Evolutionary conservation across 805 yeast species (phyloP).

Genomic region (Metschnikowia bowlesiae): DNA sequence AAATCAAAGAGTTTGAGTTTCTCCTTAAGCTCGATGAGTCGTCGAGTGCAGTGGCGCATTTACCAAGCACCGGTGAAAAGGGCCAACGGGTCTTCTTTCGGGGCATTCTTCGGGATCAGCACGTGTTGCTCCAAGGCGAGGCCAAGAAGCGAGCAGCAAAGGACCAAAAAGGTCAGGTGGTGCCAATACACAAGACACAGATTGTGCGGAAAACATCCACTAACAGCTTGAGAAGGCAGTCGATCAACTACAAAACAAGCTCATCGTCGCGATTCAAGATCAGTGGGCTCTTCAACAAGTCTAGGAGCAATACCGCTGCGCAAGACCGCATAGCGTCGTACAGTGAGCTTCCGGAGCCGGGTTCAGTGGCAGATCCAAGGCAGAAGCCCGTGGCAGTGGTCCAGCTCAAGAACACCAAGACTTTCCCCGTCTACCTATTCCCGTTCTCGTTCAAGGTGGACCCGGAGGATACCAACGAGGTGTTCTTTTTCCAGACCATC

Average conservation of each 20-base stretch:
- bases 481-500: conserved; percentile 63
- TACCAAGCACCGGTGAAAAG: conserved; percentile 31
- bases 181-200: conserved; percentile 5
- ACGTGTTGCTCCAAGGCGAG: conserved; percentile 20
- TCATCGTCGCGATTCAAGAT: conserved; percentile 44
- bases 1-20: conserved; percentile 47
- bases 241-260: conserved; percentile 35
- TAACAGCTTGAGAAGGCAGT: conserved; percentile 33
- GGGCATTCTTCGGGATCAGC: conserved; percentile 29
- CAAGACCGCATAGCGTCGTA: conserved; percentile 47
- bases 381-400: conserved; percentile 50
- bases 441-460: conserved; percentile 49
- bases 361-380: conserved; percentile 33
- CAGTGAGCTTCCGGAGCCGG: conserved; percentile 56
- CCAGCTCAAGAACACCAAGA: conserved; percentile 42
- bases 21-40: conserved; percentile 44
- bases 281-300: conserved; percentile 53
- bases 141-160: not conserved
- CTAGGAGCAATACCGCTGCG: conserved; percentile 43
- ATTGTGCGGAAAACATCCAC: conserved; percentile 28
- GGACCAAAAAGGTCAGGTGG: conserved; percentile 2
- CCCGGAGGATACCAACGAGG: conserved; percentile 42
- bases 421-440: conserved; percentile 50
- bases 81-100: conserved; percentile 27
- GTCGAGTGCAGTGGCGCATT: conserved; percentile 26